Evolutionary conservation across 2,329 filamentous ascomycete genomes (phyloP).

Genomic region (Fusarium papillatum): DNA sequence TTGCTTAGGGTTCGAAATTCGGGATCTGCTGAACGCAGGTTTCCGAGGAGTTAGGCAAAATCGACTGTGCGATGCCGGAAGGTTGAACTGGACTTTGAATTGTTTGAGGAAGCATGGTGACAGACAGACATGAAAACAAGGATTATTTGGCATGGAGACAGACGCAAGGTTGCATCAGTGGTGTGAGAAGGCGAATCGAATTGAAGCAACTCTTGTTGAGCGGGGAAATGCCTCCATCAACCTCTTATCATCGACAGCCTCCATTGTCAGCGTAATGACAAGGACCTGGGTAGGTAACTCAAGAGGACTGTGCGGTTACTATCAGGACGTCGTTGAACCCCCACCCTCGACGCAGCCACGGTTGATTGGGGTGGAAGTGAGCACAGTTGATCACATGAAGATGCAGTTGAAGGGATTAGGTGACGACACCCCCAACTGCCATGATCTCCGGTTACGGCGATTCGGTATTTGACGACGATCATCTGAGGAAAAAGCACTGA

Average conservation of each 20-base stretch:
- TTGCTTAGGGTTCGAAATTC: conserved; percentile 4
- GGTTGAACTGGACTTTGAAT: neutral
- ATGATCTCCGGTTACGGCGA: neutral
- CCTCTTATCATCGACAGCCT: neutral
- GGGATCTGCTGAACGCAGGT: neutral
- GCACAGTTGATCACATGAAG: conserved; percentile 27
- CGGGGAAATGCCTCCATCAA: neutral
- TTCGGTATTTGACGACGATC: neutral
- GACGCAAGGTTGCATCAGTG: conserved; percentile 1
- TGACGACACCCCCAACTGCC: neutral
- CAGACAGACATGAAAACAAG: neutral
- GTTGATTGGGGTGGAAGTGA: conserved; percentile 24
- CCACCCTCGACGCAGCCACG: conserved; percentile 37
- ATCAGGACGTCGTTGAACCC: conserved; percentile 23
- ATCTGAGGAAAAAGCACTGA: neutral
- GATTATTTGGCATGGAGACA: neutral
- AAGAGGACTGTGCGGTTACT: neutral
- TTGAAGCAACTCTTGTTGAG: neutral
- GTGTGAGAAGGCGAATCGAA: neutral
- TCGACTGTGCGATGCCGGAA: neutral
- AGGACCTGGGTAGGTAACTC: neutral
- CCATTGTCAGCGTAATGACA: neutral
- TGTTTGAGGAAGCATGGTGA: neutral
- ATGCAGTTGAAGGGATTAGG: conserved; percentile 8
- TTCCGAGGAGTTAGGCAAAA: neutral